Percentiles rank a stretch among this genome's conserved stretches.
These are phyloP conservation scores for Hypoxylon sp. DNA, from an alignment of 2,329 filamentous ascomycete species.

Conservation along the genomic window DNA sequence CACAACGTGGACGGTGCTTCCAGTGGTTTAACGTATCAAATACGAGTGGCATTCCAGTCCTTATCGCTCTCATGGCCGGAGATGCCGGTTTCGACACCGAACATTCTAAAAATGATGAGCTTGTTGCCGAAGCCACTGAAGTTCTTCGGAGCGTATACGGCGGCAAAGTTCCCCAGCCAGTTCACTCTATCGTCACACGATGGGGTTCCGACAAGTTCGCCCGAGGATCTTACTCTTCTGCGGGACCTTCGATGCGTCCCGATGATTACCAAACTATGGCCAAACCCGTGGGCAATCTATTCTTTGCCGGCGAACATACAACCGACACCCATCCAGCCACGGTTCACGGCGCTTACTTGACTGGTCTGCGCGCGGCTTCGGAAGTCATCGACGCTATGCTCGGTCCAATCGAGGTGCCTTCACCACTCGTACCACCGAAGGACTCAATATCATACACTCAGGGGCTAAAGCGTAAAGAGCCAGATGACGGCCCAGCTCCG, in stretches of 20 bases:
- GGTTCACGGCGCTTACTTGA: conserved; percentile 95
- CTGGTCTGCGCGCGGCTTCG: conserved; percentile 86
- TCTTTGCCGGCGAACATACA: conserved; percentile 96
- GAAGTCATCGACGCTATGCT: conserved; percentile 84
- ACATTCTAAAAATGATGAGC: conserved; percentile 73
- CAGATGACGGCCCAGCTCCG: conserved; percentile 38
- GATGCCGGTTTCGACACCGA: conserved; percentile 93
- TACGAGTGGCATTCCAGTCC: conserved; percentile 84
- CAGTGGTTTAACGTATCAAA: conserved; percentile 97
- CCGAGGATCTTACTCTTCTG: conserved; percentile 94
- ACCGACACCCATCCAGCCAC: conserved; percentile 96
- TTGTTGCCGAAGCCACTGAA: conserved; percentile 81
- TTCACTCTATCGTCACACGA: conserved; percentile 88
- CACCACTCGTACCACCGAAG: conserved; percentile 76
- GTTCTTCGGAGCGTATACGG: conserved; percentile 82
- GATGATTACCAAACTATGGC: conserved; percentile 96
- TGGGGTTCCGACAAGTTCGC: conserved; percentile 93
- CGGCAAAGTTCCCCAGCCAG: conserved; percentile 74
- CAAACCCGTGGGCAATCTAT: conserved; percentile 81
- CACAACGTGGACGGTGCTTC: conserved; percentile 89
- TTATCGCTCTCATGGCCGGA: conserved; percentile 94
- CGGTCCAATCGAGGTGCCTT: conserved; percentile 80
- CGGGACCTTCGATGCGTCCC: conserved; percentile 80
- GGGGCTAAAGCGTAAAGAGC: conserved; percentile 64
- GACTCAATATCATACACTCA: conserved; percentile 52